Percentiles rank a stretch among this genome's conserved stretches.
Evolutionary conservation across 2,329 filamentous ascomycete genomes (phyloP).

Genomic region (Calycina herbarum): DNA sequence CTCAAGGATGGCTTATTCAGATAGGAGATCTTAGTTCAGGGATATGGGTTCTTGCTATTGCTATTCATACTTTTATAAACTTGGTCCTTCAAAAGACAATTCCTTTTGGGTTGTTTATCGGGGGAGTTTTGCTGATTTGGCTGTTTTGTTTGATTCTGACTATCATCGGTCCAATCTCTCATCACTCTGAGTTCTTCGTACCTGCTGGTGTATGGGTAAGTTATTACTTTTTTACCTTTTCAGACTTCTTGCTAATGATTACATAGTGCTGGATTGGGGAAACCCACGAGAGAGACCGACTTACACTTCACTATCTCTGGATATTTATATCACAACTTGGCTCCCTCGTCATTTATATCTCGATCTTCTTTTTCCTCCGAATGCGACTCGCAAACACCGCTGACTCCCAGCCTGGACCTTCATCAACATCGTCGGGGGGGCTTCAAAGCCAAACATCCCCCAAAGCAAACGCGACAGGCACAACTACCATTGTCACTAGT

Average conservation of each 20-base stretch:
- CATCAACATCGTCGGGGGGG: neutral
- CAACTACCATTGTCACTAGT: constrained; percentile 19
- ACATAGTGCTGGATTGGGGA: constrained; percentile 53
- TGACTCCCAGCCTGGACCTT: neutral
- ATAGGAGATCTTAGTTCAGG: constrained; percentile 54
- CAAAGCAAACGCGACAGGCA: constrained; percentile 15
- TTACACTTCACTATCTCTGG: constrained; percentile 56
- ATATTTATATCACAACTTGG: constrained; percentile 55
- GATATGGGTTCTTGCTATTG: constrained; percentile 55
- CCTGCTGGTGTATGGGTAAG: constrained; percentile 52
- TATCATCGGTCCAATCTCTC: constrained; percentile 41
- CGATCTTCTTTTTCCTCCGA: constrained; percentile 38
- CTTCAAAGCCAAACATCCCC: neutral
- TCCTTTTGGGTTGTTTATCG: constrained; percentile 42
- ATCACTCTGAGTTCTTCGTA: constrained; percentile 47
- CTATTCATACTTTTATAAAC: constrained; percentile 54
- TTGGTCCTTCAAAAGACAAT: constrained; percentile 48
- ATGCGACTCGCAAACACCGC: constrained; percentile 18
- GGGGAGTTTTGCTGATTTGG: constrained; percentile 34
- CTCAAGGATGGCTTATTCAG: constrained; percentile 56
- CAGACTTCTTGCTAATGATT: neutral
- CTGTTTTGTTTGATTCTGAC: constrained; percentile 46
- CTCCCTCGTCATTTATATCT: constrained; percentile 50
- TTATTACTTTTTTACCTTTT: neutral
- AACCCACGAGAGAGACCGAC: constrained; percentile 46